Conservation (phyloP, 169 alveolate species). For the Plasmodium cynomolgi region DNA sequence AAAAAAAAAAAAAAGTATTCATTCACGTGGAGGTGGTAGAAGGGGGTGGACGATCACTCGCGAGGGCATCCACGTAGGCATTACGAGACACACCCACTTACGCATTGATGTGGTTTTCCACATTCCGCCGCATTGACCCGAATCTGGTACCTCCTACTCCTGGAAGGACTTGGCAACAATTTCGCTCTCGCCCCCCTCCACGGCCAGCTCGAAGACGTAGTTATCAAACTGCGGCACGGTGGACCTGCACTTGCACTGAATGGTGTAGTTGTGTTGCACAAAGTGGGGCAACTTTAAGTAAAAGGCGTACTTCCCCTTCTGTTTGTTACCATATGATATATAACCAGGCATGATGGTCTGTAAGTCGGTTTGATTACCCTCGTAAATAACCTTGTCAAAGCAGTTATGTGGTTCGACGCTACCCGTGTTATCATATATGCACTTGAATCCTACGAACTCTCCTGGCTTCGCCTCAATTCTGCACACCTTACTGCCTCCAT, state of each 20-base stretch:
- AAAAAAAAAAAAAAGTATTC: not conserved
- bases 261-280: constrained; percentile 18
- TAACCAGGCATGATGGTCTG: constrained; percentile 54
- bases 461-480: constrained; percentile 46
- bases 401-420: constrained; percentile 12
- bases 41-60: not conserved
- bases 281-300: constrained; percentile 49
- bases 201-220: constrained; percentile 30
- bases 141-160: not conserved
- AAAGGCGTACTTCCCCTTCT: not conserved
- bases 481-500: constrained; percentile 27
- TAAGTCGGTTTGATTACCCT: not conserved
- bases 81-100: not conserved
- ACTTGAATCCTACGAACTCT: constrained; percentile 35
- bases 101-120: not conserved
- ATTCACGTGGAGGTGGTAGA: not conserved
- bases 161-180: constrained; percentile 6
- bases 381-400: constrained; percentile 20
- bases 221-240: not conserved
- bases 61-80: not conserved
- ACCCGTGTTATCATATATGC: constrained; percentile 6
- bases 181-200: constrained; percentile 49
- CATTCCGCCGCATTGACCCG: not conserved
- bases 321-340: constrained; percentile 10
- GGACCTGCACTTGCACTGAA: constrained; percentile 57